A percentile compares a stretch with the other conserved stretches of the same genome.
These are phyloP conservation scores for Aspergillus asperescens DNA, from an alignment of 495 filamentous ascomycete genomes.

Conservation along the genomic window DNA sequence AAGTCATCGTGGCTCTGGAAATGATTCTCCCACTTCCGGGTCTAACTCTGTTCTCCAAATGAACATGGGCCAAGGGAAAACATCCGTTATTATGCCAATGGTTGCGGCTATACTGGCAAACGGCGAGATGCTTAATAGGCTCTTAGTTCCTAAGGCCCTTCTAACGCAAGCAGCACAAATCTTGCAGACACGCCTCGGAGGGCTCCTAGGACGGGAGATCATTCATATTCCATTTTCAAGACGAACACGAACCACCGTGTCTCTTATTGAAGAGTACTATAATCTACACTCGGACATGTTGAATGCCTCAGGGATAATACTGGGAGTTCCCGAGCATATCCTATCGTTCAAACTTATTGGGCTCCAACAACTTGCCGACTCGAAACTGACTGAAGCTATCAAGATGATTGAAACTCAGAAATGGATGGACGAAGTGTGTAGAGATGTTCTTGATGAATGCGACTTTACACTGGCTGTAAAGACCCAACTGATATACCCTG, in stretches of 20 bases:
- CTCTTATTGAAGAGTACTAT: conserved; percentile 10
- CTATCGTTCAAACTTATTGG: conserved; percentile 65
- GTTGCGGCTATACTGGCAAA: conserved; percentile 53
- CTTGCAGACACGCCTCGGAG: conserved; percentile 52
- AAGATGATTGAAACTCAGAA: conserved; percentile 22
- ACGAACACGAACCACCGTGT: conserved; percentile 19
- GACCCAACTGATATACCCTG: conserved; percentile 62
- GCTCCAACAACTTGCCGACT: conserved; percentile 42
- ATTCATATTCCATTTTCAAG: conserved; percentile 43
- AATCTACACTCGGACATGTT: conserved; percentile 40
- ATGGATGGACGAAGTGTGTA: conserved; percentile 37
- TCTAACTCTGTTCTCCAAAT: conserved; percentile 59
- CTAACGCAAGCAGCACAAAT: conserved; percentile 57
- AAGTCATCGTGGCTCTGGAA: conserved; percentile 49
- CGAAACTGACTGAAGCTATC: neutral
- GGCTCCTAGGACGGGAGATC: conserved; percentile 51
- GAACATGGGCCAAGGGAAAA: conserved; percentile 73
- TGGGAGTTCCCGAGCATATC: conserved; percentile 63
- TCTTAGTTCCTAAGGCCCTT: conserved; percentile 59
- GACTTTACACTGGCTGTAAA: conserved; percentile 57
- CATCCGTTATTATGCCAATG: conserved; percentile 62
- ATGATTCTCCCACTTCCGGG: conserved; percentile 48
- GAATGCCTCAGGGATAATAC: conserved; percentile 45
- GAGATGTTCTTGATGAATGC: conserved; percentile 59
- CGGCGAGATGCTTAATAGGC: conserved; percentile 44